phyloP scores from a whole-genome alignment of 352 stramenopile species.

The Phytopythium ostracodes region DNA sequence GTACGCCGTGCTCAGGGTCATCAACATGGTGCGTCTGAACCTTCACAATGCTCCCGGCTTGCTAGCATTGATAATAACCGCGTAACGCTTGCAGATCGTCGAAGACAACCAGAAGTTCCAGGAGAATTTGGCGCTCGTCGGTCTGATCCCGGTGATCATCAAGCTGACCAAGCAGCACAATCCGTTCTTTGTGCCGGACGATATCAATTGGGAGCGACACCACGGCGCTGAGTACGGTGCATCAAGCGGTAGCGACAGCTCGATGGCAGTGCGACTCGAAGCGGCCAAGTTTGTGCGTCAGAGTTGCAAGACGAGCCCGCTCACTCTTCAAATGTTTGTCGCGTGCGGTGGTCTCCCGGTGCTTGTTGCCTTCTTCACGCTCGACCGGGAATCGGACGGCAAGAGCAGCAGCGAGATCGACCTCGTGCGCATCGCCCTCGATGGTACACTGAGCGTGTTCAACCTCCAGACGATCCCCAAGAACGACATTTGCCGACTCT shows the following conservation, averaged over 20 bases:
- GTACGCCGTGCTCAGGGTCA: slow-evolving; percentile 78
- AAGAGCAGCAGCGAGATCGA: slow-evolving; percentile 27
- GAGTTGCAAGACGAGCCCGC: slow-evolving; percentile 81
- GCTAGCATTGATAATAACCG: slow-evolving; percentile 7
- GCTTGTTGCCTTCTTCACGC: slow-evolving; percentile 76
- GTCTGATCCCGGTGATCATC: slow-evolving; percentile 89
- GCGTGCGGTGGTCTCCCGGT: slow-evolving; percentile 87
- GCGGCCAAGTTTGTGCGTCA: slow-evolving; percentile 87
- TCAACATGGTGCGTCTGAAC: slow-evolving; percentile 66
- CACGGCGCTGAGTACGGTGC: background rate
- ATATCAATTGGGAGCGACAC: slow-evolving; percentile 9
- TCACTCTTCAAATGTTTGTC: slow-evolving; percentile 93
- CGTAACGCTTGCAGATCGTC: slow-evolving; percentile 54
- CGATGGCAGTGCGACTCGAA: slow-evolving; percentile 72
- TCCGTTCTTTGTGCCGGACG: slow-evolving; percentile 20
- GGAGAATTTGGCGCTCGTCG: slow-evolving; percentile 89
- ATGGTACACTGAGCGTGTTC: slow-evolving; percentile 91
- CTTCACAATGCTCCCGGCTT: background rate
- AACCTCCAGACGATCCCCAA: slow-evolving; percentile 89
- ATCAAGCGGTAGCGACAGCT: slow-evolving; percentile 26
- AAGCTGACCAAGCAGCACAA: slow-evolving; percentile 73
- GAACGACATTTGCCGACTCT: slow-evolving; percentile 93
- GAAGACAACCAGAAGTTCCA: slow-evolving; percentile 89
- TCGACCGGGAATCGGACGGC: slow-evolving; percentile 10
- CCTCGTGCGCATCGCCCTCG: slow-evolving; percentile 79